Conservation (phyloP, 2,329 filamentous ascomycete genomes). For the Ophiostoma triangulosporum region DNA sequence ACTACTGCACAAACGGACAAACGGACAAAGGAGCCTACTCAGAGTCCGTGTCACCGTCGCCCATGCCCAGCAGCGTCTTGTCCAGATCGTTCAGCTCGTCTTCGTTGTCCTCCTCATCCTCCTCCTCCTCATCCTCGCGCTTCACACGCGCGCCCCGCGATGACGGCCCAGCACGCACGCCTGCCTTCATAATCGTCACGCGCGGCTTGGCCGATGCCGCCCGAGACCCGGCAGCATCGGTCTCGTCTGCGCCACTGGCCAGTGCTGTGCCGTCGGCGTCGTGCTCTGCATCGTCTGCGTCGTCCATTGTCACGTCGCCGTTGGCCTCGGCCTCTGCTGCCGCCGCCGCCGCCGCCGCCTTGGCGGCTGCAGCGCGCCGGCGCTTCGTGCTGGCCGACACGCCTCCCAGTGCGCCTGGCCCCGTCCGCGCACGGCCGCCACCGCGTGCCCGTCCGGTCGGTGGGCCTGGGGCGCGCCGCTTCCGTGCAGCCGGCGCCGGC, state of each 20-base stretch:
- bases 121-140: constrained; percentile 12
- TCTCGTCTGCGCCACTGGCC: constrained; percentile 18
- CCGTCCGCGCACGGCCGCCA: constrained; percentile 3
- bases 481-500: constrained; percentile 6
- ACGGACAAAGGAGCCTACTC: constrained; percentile 15
- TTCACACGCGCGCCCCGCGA: neutral
- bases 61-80: constrained; percentile 23
- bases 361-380: constrained; percentile 2
- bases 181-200: constrained; percentile 2
- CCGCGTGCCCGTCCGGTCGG: constrained; percentile 5
- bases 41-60: constrained; percentile 21
- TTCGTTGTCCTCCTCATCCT: constrained; percentile 30
- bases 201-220: constrained; percentile 3
- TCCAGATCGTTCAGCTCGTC: constrained; percentile 30
- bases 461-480: constrained; percentile 10
- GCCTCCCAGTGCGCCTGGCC: neutral
- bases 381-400: constrained; percentile 10
- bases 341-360: constrained; percentile 15
- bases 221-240: neutral
- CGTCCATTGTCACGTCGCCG: constrained; percentile 36
- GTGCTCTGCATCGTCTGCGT: constrained; percentile 30
- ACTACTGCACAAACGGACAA: too few species aligned
- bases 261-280: constrained; percentile 32
- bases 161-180: neutral
- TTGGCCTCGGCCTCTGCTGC: constrained; percentile 13